Conservation (phyloP, 306 rosid genomes). For the Hippophae tibetana region DNA sequence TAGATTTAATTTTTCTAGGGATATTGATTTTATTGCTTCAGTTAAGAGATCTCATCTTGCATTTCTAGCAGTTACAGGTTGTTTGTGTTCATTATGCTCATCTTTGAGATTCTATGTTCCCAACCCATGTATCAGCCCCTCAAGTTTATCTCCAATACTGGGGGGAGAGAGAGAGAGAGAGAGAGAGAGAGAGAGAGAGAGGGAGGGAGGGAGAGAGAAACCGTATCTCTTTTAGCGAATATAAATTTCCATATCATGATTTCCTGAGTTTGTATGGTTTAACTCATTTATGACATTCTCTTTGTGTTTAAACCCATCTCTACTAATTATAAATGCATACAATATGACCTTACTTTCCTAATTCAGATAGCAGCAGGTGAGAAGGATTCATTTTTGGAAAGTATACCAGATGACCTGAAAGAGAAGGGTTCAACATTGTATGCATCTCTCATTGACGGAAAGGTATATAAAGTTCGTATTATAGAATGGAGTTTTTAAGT, state of each 20-base stretch:
- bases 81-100: not conserved
- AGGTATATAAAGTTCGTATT: conserved; percentile 37
- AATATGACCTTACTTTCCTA: conserved; percentile 2
- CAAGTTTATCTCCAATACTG: not conserved
- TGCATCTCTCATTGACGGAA: conserved; percentile 61
- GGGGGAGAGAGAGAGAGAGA: not conserved
- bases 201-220: not conserved
- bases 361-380: conserved; percentile 63
- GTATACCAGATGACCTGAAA: conserved; percentile 57
- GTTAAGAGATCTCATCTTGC: not conserved
- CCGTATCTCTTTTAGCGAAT: not conserved
- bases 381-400: conserved; percentile 63
- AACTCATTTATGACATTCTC: not conserved
- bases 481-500: conserved; percentile 5
- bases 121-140: not conserved
- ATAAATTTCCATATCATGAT: conserved; percentile 3
- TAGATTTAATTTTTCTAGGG: not conserved
- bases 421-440: conserved; percentile 59
- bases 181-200: too few relatives aligned
- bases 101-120: not conserved
- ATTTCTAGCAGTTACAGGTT: not conserved
- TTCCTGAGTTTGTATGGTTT: not conserved
- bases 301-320: not conserved
- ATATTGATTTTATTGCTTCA: not conserved
- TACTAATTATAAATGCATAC: not conserved